Percentiles rank a stretch among this genome's conserved stretches.
Evolutionary conservation across 176 grass and related monocot species (phyloP).

Genomic region (Aegilops longissima): DNA sequence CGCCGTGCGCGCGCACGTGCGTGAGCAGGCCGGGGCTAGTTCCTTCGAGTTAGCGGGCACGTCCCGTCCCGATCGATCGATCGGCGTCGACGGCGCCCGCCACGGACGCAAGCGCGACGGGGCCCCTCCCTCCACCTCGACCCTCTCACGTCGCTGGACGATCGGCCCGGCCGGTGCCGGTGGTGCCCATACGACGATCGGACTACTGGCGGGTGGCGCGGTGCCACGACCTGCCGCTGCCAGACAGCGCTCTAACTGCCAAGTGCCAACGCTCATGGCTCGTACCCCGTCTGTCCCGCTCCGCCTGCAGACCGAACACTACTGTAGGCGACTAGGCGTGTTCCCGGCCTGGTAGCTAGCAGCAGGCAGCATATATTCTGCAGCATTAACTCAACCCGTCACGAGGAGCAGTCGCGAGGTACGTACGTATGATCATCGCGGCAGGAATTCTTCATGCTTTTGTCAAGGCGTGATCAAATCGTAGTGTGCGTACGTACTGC

Average conservation of each 20-base stretch:
- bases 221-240: background rate
- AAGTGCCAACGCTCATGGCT: background rate
- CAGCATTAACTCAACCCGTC: background rate
- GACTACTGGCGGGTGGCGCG: no score
- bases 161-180: background rate
- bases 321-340: background rate
- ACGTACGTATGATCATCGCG: background rate
- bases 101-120: background rate
- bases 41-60: background rate
- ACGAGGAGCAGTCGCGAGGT: slow-evolving; percentile 3
- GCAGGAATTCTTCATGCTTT: background rate
- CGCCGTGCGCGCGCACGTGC: no score
- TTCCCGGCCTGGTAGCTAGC: no score
- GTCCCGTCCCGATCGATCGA: slow-evolving; percentile 19
- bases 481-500: background rate
- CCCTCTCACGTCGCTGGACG: background rate
- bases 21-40: background rate
- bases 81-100: background rate
- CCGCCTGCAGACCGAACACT: background rate
- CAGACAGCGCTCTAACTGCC: background rate
- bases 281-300: no score
- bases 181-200: background rate
- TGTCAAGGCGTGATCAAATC: background rate
- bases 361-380: background rate
- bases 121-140: background rate